These are phyloP conservation scores for Talaromyces sp. DNA, from an alignment of 2,329 filamentous ascomycete genomes.

Conservation along the genomic window DNA sequence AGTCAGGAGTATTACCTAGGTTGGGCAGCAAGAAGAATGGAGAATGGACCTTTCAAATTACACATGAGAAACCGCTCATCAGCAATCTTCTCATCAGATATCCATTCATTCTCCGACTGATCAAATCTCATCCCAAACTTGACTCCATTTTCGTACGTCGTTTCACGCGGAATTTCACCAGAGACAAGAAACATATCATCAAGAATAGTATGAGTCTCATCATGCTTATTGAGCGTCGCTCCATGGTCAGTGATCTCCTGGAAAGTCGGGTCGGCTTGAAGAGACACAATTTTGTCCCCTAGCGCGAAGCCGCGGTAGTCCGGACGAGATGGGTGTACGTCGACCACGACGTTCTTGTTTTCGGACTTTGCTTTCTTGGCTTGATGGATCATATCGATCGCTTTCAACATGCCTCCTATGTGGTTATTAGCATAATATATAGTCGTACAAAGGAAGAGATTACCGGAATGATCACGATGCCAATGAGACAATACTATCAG, in stretches of 20 bases:
- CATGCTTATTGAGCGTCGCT: slow-evolving; percentile 38
- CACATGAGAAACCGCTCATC: slow-evolving; percentile 56
- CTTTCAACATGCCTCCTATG: slow-evolving; percentile 48
- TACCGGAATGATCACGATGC: slow-evolving; percentile 56
- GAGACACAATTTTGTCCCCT: slow-evolving; percentile 43
- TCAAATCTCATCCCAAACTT: slow-evolving; percentile 46
- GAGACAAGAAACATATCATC: slow-evolving; percentile 54
- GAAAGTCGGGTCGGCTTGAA: slow-evolving; percentile 54
- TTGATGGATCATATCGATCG: slow-evolving; percentile 48
- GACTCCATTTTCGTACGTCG: slow-evolving; percentile 50
- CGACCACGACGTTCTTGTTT: slow-evolving; percentile 37
- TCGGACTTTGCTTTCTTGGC: slow-evolving; percentile 32
- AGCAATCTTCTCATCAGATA: slow-evolving; percentile 48
- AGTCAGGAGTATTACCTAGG: not conserved
- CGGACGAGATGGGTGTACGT: slow-evolving; percentile 54
- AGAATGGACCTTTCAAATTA: slow-evolving; percentile 47
- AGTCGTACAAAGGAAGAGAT: not conserved
- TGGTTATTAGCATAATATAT: not conserved
- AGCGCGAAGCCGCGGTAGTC: slow-evolving; percentile 49
- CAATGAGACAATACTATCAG: slow-evolving; percentile 52
- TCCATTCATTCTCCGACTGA: slow-evolving; percentile 42
- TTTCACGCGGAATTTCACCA: slow-evolving; percentile 51
- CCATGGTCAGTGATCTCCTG: slow-evolving; percentile 47
- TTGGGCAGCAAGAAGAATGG: not conserved
- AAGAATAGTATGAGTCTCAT: slow-evolving; percentile 45